These are phyloP conservation scores for Dothistroma pini DNA, from an alignment of 2,329 filamentous ascomycete genomes.

Conservation along the genomic window DNA sequence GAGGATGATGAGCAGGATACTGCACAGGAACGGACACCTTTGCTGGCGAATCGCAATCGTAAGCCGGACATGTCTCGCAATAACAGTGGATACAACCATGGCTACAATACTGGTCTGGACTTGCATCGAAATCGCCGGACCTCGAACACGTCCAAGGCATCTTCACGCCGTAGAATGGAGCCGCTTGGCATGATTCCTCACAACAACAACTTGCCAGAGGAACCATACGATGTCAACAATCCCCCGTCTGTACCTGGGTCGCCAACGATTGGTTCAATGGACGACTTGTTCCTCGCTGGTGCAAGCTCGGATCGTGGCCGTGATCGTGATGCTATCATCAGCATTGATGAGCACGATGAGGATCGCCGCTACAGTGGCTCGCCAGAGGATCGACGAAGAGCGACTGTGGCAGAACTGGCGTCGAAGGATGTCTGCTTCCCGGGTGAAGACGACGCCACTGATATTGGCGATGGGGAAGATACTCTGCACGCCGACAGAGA, in stretches of 20 bases:
- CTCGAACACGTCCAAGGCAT: constrained; percentile 28
- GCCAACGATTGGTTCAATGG: constrained; percentile 53
- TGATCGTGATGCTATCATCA: constrained; percentile 47
- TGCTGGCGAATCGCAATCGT: constrained; percentile 42
- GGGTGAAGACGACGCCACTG: constrained; percentile 63
- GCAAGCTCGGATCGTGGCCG: constrained; percentile 37
- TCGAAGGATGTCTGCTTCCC: constrained; percentile 94
- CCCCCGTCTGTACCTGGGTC: constrained; percentile 60
- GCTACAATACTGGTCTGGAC: constrained; percentile 24
- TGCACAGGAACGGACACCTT: constrained; percentile 53
- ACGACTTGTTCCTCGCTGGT: constrained; percentile 66
- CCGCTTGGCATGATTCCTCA: constrained; percentile 11
- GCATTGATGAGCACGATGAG: constrained; percentile 43
- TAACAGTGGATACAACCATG: constrained; percentile 29
- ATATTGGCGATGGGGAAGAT: constrained; percentile 52
- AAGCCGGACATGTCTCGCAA: constrained; percentile 30
- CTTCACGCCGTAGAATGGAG: constrained; percentile 21
- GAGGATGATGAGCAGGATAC: constrained; percentile 48
- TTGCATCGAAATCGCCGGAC: constrained; percentile 27
- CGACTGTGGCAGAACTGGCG: constrained; percentile 59
- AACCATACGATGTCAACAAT: constrained; percentile 58
- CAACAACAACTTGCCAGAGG: constrained; percentile 12
- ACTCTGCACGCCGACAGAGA: constrained; percentile 46
- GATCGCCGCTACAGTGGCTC: constrained; percentile 37
- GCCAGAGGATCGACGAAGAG: constrained; percentile 40